phyloP scores from a whole-genome alignment of 192 early-diverging fungal genomes.

The Coemansia javaensis region DNA sequence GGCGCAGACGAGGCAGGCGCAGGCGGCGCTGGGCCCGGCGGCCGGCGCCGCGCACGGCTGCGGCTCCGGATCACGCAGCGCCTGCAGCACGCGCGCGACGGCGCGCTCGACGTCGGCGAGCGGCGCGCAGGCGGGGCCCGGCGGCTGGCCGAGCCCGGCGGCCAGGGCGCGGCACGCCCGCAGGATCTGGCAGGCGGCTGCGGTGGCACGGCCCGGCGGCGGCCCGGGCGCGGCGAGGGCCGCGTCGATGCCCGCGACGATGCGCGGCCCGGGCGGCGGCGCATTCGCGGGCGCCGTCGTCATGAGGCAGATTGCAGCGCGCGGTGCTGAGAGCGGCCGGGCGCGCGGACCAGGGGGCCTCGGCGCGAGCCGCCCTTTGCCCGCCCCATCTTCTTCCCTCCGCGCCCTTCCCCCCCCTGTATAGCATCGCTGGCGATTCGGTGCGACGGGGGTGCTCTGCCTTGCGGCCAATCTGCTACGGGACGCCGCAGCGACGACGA shows the following conservation, averaged over 20 bases:
- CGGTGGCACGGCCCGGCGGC: constrained; percentile 3
- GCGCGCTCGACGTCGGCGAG: constrained; percentile 9
- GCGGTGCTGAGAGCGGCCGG: too few species aligned
- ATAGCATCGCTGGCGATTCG: too few species aligned
- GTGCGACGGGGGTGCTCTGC: too few species aligned
- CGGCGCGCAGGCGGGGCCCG: constrained; percentile 14
- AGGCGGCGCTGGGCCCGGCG: neutral
- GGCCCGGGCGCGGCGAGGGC: constrained; percentile 5
- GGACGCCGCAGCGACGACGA: too few species aligned
- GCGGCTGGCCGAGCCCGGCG: constrained; percentile 13
- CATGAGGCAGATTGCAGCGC: too few species aligned
- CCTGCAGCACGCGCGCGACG: constrained; percentile 12
- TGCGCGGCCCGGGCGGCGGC: too few species aligned
- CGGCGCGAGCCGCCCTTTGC: too few species aligned
- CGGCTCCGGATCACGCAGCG: neutral
- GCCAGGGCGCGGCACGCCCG: constrained; percentile 26
- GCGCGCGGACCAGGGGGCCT: too few species aligned
- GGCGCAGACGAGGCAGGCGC: constrained; percentile 4
- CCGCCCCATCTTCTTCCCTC: too few species aligned
- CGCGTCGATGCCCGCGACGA: constrained; percentile 9
- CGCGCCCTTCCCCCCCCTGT: too few species aligned
- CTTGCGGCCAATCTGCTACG: too few species aligned
- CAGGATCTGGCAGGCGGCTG: constrained; percentile 15
- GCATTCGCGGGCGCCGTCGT: neutral
- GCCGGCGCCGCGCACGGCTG: neutral